Percentiles rank a stretch among this genome's conserved stretches.
Conservation (phyloP, 176 grass and related monocot species). For the Bothriochloa decipiens region DNA sequence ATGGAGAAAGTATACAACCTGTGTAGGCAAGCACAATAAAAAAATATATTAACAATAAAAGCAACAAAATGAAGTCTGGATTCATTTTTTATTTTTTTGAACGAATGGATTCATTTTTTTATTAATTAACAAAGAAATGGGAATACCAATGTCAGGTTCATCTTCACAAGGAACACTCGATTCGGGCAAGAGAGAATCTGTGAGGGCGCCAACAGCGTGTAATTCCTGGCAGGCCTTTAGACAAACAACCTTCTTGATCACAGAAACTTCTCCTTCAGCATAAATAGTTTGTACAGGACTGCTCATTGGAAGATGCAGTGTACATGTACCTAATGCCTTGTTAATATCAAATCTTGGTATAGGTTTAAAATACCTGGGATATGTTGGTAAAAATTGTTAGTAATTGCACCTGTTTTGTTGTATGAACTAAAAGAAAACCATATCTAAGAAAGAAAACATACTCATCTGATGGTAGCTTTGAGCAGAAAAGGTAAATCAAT, state of each 20-base stretch:
- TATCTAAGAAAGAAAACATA: constrained; percentile 43
- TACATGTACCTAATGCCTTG: constrained; percentile 50
- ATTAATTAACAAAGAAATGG: not conserved
- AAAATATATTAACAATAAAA: not conserved
- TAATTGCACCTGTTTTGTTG: not conserved
- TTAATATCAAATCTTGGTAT: constrained; percentile 63
- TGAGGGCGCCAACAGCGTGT: constrained; percentile 65
- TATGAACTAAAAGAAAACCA: constrained; percentile 34
- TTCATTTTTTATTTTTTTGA: no score
- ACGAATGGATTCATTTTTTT: not conserved
- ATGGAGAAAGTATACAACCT: not conserved
- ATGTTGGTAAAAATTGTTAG: constrained; percentile 25
- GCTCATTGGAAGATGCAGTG: constrained; percentile 68
- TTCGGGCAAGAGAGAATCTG: constrained; percentile 65
- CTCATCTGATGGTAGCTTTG: constrained; percentile 77
- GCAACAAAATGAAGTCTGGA: not conserved
- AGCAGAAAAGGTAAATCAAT: constrained; percentile 79
- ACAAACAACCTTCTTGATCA: constrained; percentile 66
- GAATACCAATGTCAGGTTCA: constrained; percentile 59
- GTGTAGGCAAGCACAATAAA: not conserved
- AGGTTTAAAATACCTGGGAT: constrained; percentile 70
- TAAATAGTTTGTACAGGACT: constrained; percentile 58
- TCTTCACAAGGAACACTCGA: constrained; percentile 55
- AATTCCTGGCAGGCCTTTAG: constrained; percentile 71
- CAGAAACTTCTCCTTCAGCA: constrained; percentile 36